A percentile compares a stretch with the other conserved stretches of the same genome.
Evolutionary conservation across 1,284 basidiomycete genomes (phyloP).

Genomic region (Tylopilus orsonianus): DNA sequence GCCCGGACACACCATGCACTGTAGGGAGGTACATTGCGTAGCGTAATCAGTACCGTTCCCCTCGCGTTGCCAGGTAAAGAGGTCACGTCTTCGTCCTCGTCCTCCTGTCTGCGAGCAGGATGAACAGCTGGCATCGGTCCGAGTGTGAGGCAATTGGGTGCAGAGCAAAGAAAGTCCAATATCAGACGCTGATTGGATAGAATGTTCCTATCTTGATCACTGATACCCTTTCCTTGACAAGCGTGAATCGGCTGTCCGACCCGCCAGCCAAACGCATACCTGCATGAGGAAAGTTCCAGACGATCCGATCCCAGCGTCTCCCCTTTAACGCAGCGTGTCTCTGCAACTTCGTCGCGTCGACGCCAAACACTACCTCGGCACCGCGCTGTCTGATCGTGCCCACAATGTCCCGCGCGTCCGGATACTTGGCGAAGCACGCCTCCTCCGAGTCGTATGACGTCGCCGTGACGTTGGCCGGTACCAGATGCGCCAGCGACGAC

Average conservation of each 20-base stretch:
- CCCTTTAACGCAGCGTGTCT: constrained; percentile 56
- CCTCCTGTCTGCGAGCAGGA: constrained; percentile 42
- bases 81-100: constrained; percentile 39
- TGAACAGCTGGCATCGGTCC: constrained; percentile 55
- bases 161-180: constrained; percentile 81
- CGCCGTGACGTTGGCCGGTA: constrained; percentile 73
- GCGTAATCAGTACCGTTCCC: constrained; percentile 81
- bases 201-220: constrained; percentile 94
- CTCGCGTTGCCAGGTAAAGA: constrained; percentile 28
- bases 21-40: constrained; percentile 88
- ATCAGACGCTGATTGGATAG: constrained; percentile 89
- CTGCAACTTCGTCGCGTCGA: constrained; percentile 83
- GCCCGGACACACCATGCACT: constrained; percentile 69
- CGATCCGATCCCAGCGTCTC: constrained; percentile 73
- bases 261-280: constrained; percentile 46
- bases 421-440: constrained; percentile 83
- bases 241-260: constrained; percentile 4
- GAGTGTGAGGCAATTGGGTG: constrained; percentile 58
- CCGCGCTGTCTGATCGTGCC: constrained; percentile 55
- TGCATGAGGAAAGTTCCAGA: constrained; percentile 97
- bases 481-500: constrained; percentile 49
- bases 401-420: constrained; percentile 72
- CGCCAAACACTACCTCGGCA: constrained; percentile 74
- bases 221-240: constrained; percentile 80
- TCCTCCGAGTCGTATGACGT: constrained; percentile 86